These are phyloP conservation scores for Fonsecaea pugnacius DNA, from an alignment of 2,329 filamentous ascomycete species.

Conservation along the genomic window DNA sequence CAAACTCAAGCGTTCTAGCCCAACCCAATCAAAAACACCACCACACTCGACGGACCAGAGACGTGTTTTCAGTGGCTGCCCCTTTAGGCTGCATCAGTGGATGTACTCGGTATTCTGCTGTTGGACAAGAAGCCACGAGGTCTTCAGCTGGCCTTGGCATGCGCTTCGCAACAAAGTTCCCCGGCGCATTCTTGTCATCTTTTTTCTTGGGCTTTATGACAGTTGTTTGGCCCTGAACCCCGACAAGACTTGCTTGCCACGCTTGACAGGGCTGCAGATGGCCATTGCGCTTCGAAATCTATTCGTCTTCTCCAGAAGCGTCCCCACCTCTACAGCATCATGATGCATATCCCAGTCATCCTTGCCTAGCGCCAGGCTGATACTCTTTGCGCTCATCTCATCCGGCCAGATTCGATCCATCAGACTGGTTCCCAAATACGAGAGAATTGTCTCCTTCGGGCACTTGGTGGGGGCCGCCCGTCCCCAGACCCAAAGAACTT, in stretches of 20 bases:
- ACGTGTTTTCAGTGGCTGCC: constrained; percentile 21
- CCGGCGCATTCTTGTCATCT: constrained; percentile 1
- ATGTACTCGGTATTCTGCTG: background rate
- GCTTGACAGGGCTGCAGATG: constrained; percentile 30
- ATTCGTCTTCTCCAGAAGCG: background rate
- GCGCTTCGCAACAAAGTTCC: constrained; percentile 7
- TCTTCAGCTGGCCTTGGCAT: constrained; percentile 32
- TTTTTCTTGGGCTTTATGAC: background rate
- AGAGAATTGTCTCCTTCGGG: constrained; percentile 10
- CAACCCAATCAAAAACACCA: constrained; percentile 9
- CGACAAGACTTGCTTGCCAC: constrained; percentile 10
- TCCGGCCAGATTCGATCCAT: constrained; percentile 21
- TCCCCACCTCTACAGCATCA: background rate
- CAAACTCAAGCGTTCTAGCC: constrained; percentile 2
- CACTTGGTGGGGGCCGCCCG: constrained; percentile 4
- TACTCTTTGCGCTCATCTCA: constrained; percentile 20
- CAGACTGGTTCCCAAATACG: constrained; percentile 19
- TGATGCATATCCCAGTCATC: constrained; percentile 14
- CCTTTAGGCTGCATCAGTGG: constrained; percentile 18
- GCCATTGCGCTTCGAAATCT: constrained; percentile 21
- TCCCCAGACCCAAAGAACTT: constrained; percentile 12
- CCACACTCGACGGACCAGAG: background rate
- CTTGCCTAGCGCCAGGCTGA: constrained; percentile 22
- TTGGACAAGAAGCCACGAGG: constrained; percentile 18
- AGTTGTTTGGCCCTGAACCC: background rate